These are phyloP conservation scores for Medicago ruthenica DNA, from an alignment of 306 rosid species.

Conservation along the genomic window DNA sequence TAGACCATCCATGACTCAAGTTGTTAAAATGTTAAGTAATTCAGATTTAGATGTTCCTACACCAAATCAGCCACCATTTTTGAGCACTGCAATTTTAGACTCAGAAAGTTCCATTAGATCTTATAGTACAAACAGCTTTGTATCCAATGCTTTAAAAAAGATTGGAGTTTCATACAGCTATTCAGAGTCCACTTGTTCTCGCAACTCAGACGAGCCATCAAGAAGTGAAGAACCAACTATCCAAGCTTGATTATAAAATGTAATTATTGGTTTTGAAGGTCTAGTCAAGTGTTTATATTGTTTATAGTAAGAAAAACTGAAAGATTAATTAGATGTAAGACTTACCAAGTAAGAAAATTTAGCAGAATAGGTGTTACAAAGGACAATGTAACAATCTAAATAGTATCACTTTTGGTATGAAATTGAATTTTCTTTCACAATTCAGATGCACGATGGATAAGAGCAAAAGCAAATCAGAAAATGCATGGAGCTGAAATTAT, in stretches of 20 bases:
- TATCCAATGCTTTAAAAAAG: conserved; percentile 57
- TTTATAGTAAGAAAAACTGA: not conserved
- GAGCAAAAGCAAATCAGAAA: no score
- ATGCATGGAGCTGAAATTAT: no score
- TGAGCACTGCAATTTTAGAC: conserved; percentile 53
- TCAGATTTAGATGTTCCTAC: conserved; percentile 50
- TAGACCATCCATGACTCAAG: conserved; percentile 75
- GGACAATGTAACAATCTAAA: not conserved
- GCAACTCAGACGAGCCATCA: conserved; percentile 52
- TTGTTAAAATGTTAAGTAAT: conserved; percentile 61
- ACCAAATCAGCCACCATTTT: conserved; percentile 82
- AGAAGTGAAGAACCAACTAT: conserved; percentile 43
- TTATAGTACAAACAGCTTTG: conserved; percentile 54
- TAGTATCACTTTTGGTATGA: not conserved
- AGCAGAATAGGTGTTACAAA: not conserved
- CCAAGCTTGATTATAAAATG: conserved; percentile 31
- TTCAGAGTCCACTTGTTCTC: conserved; percentile 46
- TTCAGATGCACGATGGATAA: no score
- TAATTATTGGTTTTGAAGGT: conserved; percentile 26
- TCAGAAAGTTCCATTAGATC: conserved; percentile 53
- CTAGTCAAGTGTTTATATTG: not conserved
- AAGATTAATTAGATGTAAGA: conserved; percentile 17
- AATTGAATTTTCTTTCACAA: no score
- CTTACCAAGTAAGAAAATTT: not conserved
- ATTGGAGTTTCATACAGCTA: conserved; percentile 51